Evolutionary conservation across 2,329 filamentous ascomycete genomes (phyloP).

Genomic region (Fusarium sp.): DNA sequence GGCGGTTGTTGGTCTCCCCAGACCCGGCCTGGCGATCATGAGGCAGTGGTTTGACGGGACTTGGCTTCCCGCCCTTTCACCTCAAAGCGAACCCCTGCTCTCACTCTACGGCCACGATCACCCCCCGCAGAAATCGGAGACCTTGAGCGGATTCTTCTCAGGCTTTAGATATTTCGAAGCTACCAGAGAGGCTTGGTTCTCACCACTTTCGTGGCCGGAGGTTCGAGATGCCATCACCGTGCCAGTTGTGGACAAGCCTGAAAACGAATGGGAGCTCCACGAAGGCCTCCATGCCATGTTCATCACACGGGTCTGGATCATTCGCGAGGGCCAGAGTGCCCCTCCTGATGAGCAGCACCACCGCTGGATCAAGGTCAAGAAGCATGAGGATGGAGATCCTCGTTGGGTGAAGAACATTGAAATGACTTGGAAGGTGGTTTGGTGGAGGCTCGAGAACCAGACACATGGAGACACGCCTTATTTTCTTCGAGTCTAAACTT

Average conservation of each 20-base stretch:
- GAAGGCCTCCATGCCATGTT: background rate
- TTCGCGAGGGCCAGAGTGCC: background rate
- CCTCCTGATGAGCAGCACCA: background rate
- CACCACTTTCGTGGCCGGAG: background rate
- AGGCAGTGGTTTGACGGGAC: too few relatives aligned
- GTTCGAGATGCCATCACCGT: background rate
- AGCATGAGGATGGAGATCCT: background rate
- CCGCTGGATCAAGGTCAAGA: slow-evolving; percentile 1
- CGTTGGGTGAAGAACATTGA: background rate
- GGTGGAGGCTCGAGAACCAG: background rate
- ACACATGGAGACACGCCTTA: background rate
- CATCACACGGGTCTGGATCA: slow-evolving; percentile 3
- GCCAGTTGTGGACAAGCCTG: background rate
- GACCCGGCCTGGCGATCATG: too few relatives aligned
- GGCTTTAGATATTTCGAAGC: background rate
- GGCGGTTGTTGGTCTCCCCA: too few relatives aligned
- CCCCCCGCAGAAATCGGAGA: too few relatives aligned
- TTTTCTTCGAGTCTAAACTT: background rate
- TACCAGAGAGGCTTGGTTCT: slow-evolving; percentile 1
- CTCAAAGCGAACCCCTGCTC: too few relatives aligned
- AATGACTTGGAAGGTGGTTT: background rate
- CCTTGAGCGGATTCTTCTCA: background rate
- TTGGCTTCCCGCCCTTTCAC: too few relatives aligned
- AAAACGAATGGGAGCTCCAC: background rate
- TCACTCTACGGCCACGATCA: too few relatives aligned